These are phyloP conservation scores for Calendula officinalis DNA, from an alignment of 129 eudicot genomes.

Conservation along the genomic window DNA sequence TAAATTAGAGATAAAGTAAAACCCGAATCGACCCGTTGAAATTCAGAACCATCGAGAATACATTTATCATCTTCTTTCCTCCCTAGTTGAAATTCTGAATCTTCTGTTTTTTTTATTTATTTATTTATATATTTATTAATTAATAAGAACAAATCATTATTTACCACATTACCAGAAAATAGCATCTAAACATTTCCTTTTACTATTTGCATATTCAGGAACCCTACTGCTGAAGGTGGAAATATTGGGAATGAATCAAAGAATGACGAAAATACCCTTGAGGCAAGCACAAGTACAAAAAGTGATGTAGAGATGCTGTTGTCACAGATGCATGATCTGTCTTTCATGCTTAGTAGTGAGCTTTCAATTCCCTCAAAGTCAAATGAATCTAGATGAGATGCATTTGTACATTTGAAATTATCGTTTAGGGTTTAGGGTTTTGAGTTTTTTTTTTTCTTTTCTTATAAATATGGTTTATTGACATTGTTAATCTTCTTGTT, in stretches of 20 bases:
- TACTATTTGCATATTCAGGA: constrained; percentile 32
- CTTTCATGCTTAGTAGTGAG: constrained; percentile 66
- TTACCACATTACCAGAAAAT: background rate
- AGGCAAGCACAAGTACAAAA: constrained; percentile 11
- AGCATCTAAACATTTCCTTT: background rate
- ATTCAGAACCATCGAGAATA: no score
- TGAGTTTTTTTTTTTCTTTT: background rate
- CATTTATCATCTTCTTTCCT: no score
- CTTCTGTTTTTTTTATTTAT: background rate
- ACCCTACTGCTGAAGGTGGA: constrained; percentile 10
- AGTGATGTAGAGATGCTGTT: constrained; percentile 48
- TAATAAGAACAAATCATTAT: constrained; percentile 2
- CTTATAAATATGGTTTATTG: constrained; percentile 4
- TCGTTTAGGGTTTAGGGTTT: constrained; percentile 11
- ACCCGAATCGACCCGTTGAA: no score
- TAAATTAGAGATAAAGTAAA: no score
- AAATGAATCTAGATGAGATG: constrained; percentile 25
- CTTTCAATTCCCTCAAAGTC: constrained; percentile 50
- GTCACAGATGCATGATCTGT: constrained; percentile 83
- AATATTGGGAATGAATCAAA: constrained; percentile 15
- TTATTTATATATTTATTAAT: background rate
- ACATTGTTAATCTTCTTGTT: constrained; percentile 20
- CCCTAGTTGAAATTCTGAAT: background rate
- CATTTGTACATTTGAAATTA: constrained; percentile 6
- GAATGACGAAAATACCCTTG: constrained; percentile 20